Evolutionary conservation across 192 early-diverging fungal species (phyloP).

Genomic region (Chytriomyces sp.): DNA sequence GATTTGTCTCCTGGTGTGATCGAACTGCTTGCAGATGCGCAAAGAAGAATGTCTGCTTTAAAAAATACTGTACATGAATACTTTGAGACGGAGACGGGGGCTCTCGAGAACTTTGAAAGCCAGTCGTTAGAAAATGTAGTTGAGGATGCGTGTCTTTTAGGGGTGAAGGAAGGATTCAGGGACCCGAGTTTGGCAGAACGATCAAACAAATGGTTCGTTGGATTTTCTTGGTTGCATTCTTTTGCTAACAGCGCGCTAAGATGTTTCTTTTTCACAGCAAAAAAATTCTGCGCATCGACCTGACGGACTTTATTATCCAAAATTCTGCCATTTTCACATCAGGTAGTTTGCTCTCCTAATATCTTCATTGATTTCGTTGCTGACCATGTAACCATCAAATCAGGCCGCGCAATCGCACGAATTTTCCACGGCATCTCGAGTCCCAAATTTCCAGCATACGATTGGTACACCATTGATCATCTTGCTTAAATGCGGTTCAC

Average conservation of each 20-base stretch:
- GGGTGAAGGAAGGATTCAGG: slow-evolving; percentile 24
- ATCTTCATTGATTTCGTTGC: background rate
- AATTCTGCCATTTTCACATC: slow-evolving; percentile 31
- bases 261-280: slow-evolving; percentile 12
- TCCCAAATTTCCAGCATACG: slow-evolving; percentile 48
- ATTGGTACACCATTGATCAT: slow-evolving; percentile 41
- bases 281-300: slow-evolving; percentile 35
- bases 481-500: background rate
- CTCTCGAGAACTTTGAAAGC: background rate
- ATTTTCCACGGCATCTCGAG: slow-evolving; percentile 56
- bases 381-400: background rate
- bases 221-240: background rate
- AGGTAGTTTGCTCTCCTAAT: slow-evolving; percentile 21
- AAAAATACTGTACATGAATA: slow-evolving; percentile 15
- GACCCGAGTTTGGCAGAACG: slow-evolving; percentile 22
- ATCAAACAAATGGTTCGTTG: slow-evolving; percentile 22
- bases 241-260: background rate
- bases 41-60: background rate
- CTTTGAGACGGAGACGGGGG: slow-evolving; percentile 31
- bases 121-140: background rate
- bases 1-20: background rate
- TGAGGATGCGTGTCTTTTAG: slow-evolving; percentile 11
- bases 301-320: slow-evolving; percentile 38
- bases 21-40: slow-evolving; percentile 3
- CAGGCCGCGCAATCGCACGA: slow-evolving; percentile 50